These are phyloP conservation scores for Trichoderma harzianum DNA, from an alignment of 2,329 filamentous ascomycete genomes.

Conservation along the genomic window DNA sequence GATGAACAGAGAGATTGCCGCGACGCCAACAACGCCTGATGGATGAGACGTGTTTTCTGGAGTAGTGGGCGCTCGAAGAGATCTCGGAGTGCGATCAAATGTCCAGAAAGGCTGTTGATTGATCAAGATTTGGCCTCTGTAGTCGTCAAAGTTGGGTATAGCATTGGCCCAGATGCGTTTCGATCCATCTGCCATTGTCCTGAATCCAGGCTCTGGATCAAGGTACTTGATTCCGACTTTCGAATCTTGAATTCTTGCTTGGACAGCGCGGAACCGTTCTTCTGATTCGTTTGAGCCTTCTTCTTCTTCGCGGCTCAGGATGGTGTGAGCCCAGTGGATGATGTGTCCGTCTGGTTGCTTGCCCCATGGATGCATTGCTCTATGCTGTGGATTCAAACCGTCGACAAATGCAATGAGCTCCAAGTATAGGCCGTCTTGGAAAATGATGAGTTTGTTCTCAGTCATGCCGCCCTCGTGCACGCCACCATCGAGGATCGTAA, in stretches of 20 bases:
- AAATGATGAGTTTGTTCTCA: not conserved
- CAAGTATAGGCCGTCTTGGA: not conserved
- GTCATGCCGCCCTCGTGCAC: slow-evolving; percentile 8
- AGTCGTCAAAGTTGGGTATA: not conserved
- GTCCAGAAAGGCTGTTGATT: slow-evolving; percentile 13
- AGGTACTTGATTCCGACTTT: not conserved
- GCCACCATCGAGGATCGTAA: slow-evolving; percentile 5
- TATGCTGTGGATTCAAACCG: not conserved
- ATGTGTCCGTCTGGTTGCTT: not conserved
- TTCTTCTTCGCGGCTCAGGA: not conserved
- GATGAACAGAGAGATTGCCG: not conserved
- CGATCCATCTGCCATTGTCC: slow-evolving; percentile 2
- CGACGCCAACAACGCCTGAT: not conserved
- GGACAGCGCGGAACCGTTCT: not conserved
- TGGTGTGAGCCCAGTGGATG: slow-evolving; percentile 8
- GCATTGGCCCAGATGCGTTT: slow-evolving; percentile 1
- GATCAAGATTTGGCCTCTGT: not conserved
- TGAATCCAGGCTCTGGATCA: not conserved
- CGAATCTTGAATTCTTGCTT: not conserved
- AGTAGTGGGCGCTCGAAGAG: not conserved
- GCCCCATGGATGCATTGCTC: slow-evolving; percentile 3
- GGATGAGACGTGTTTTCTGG: not conserved
- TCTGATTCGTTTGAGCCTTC: not conserved
- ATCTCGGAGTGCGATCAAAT: not conserved
- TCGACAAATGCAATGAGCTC: slow-evolving; percentile 2